Conservation (phyloP, 2,329 filamentous ascomycete species). For the Alternaria brassicicola region DNA sequence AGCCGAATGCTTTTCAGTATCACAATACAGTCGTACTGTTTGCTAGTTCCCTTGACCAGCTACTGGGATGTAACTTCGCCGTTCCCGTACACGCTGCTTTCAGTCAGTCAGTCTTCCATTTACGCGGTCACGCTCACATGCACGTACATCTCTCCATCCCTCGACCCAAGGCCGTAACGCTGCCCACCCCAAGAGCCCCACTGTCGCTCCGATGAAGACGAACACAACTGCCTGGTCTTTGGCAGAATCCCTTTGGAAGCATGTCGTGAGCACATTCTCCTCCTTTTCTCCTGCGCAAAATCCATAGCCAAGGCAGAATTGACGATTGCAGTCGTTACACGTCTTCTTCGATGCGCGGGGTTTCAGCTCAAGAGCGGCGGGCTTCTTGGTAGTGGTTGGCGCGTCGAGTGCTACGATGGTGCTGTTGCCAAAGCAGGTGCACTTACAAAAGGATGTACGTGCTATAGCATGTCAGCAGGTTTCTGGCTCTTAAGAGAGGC, state of each 20-base stretch:
- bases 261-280: conserved; percentile 69
- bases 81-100: conserved; percentile 54
- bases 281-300: conserved; percentile 66
- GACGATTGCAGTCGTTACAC: conserved; percentile 71
- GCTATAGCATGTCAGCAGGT: conserved; percentile 38
- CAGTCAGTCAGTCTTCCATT: conserved; percentile 5
- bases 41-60: conserved; percentile 41
- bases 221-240: conserved; percentile 71
- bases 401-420: conserved; percentile 70
- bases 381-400: conserved; percentile 38
- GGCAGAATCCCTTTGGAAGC: conserved; percentile 71
- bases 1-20: not conserved
- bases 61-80: conserved; percentile 60
- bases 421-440: conserved; percentile 70
- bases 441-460: conserved; percentile 73
- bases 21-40: not conserved
- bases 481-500: not conserved
- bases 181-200: conserved; percentile 66
- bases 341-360: conserved; percentile 53
- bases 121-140: not conserved
- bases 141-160: conserved; percentile 60
- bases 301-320: conserved; percentile 69
- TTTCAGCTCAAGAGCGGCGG: conserved; percentile 21
- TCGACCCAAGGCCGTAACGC: conserved; percentile 64
- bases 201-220: conserved; percentile 69